Evolutionary conservation across 768 basidiomycete species (phyloP).

Genomic region (Porphyrellus cyaneotinctus): DNA sequence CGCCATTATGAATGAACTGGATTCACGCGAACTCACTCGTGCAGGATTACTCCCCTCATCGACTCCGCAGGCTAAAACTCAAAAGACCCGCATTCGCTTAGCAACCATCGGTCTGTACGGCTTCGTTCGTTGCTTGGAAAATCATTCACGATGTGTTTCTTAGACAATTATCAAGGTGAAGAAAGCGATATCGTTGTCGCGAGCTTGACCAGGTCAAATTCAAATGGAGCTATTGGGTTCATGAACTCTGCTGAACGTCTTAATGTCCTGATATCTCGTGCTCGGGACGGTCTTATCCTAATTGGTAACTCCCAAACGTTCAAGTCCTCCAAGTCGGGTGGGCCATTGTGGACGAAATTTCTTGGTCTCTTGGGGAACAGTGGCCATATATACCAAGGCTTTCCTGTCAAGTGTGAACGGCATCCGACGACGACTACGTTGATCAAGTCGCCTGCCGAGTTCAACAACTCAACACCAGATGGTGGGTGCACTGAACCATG

Average conservation of each 20-base stretch:
- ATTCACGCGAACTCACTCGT: constrained; percentile 51
- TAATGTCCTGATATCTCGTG: constrained; percentile 68
- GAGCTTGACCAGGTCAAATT: constrained; percentile 59
- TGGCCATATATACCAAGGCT: constrained; percentile 51
- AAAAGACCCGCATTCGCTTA: constrained; percentile 48
- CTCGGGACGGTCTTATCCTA: constrained; percentile 60
- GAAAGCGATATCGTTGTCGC: constrained; percentile 66
- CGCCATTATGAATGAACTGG: constrained; percentile 59
- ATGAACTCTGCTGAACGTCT: constrained; percentile 67
- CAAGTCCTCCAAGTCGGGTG: constrained; percentile 45
- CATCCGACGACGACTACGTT: constrained; percentile 43
- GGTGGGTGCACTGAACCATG: constrained; percentile 62
- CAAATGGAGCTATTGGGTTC: constrained; percentile 57
- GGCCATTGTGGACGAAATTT: constrained; percentile 48
- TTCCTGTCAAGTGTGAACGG: constrained; percentile 55
- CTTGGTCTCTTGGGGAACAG: constrained; percentile 41
- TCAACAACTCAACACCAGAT: constrained; percentile 50
- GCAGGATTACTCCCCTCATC: constrained; percentile 49
- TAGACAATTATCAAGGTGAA: constrained; percentile 77
- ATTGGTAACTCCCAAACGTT: constrained; percentile 65
- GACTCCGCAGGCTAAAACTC: constrained; percentile 29
- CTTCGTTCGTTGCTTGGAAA: neutral
- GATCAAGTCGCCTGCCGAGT: constrained; percentile 43
- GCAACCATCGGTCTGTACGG: constrained; percentile 56
- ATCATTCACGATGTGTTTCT: neutral